Evolutionary conservation across 352 stramenopile species (phyloP).

Genomic region (Aphanomyces stellatus): DNA sequence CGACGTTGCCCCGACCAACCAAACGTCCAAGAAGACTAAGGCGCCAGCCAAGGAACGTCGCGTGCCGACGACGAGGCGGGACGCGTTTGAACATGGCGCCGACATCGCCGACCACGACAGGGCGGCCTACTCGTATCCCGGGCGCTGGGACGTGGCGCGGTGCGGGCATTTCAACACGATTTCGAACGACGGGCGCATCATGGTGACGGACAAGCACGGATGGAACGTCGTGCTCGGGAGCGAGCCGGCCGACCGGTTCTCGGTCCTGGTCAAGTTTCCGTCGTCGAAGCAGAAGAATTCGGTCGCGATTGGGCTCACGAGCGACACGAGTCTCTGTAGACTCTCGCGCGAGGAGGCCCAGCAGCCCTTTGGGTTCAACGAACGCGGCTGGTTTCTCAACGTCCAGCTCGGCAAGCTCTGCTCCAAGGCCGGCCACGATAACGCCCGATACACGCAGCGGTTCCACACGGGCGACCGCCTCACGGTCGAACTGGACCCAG

Average conservation of each 20-base stretch:
- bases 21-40: background rate
- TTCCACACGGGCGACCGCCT: conserved; percentile 15
- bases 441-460: background rate
- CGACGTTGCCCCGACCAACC: background rate
- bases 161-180: conserved; percentile 6
- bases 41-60: no score
- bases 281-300: conserved; percentile 15
- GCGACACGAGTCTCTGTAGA: conserved; percentile 8
- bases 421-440: conserved; percentile 10
- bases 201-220: background rate
- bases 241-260: background rate
- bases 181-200: background rate
- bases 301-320: conserved; percentile 13
- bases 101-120: no score
- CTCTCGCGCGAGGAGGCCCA: background rate
- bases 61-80: no score
- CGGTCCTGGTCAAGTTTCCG: background rate
- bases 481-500: background rate
- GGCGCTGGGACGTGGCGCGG: conserved; percentile 11
- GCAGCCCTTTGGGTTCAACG: conserved; percentile 7
- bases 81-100: no score
- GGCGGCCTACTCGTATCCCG: background rate
- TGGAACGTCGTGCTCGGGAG: conserved; percentile 17
- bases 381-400: conserved; percentile 17
- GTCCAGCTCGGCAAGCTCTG: conserved; percentile 8